These are phyloP conservation scores for Physocladia obscura DNA, from an alignment of 192 early-diverging fungal genomes.

Conservation along the genomic window DNA sequence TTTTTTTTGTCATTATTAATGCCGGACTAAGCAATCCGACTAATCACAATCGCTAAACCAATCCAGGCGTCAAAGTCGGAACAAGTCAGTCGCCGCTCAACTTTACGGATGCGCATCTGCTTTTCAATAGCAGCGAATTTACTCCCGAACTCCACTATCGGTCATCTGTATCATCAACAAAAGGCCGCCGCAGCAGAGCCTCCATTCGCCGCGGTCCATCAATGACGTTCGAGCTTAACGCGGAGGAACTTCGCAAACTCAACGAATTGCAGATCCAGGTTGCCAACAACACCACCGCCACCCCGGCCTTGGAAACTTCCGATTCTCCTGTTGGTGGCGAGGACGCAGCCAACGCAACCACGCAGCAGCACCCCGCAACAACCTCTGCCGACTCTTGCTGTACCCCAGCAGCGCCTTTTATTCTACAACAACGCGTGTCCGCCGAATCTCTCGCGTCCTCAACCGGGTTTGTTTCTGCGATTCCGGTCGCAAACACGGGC, in stretches of 20 bases:
- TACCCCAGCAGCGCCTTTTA: not conserved
- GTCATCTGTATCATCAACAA: not conserved
- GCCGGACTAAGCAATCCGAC: not conserved
- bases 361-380: no score
- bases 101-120: constrained; percentile 3
- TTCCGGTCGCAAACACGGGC: constrained; percentile 17
- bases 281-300: not conserved
- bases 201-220: constrained; percentile 2
- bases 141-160: constrained; percentile 19
- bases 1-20: not conserved
- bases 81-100: constrained; percentile 12
- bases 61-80: constrained; percentile 2
- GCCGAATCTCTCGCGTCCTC: not conserved
- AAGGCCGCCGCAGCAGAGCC: not conserved
- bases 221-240: not conserved
- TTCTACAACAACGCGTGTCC: not conserved
- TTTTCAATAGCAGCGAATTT: constrained; percentile 7
- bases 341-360: no score
- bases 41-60: not conserved
- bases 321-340: not conserved
- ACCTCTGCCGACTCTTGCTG: no score
- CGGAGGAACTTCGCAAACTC: no score
- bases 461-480: not conserved
- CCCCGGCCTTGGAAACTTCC: not conserved
- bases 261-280: not conserved